Percentiles rank a stretch among this genome's conserved stretches.
These are phyloP conservation scores for Stereum hirsutum DNA, from an alignment of 1,284 basidiomycete genomes.

Conservation along the genomic window DNA sequence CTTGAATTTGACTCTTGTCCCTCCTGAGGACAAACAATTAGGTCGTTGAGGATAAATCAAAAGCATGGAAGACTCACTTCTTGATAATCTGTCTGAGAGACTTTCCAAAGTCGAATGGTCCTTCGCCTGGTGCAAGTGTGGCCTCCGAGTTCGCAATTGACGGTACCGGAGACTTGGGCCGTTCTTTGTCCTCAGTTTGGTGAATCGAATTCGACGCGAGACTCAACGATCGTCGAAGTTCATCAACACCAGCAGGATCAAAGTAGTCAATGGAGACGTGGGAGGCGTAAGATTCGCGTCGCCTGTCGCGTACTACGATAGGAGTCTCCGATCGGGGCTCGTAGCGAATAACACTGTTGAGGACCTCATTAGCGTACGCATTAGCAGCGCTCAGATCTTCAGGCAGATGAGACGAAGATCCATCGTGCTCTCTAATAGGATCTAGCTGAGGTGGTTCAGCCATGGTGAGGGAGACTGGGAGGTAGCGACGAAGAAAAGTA, in stretches of 20 bases:
- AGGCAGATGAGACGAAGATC: not conserved
- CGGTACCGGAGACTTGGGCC: too few species aligned
- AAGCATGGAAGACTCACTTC: constrained; percentile 12
- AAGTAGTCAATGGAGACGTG: constrained; percentile 20
- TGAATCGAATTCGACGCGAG: constrained; percentile 6
- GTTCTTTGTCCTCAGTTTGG: not conserved
- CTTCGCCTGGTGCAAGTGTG: constrained; percentile 12
- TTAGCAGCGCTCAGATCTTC: not conserved
- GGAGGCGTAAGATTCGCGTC: constrained; percentile 8
- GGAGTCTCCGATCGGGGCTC: not conserved
- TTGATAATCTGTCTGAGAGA: constrained; percentile 19
- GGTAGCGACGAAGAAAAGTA: too few species aligned
- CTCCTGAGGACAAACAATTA: constrained; percentile 11
- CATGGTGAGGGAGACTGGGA: too few species aligned
- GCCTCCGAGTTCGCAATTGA: constrained; percentile 11
- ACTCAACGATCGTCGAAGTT: constrained; percentile 21
- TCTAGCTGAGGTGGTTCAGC: not conserved
- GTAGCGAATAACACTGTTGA: not conserved
- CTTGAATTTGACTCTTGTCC: constrained; percentile 18
- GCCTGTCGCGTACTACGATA: not conserved
- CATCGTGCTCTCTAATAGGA: not conserved
- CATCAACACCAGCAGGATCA: constrained; percentile 22
- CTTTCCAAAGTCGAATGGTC: constrained; percentile 22
- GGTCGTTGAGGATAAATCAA: not conserved
- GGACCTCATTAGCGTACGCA: not conserved